Evolutionary conservation across 2,329 filamentous ascomycete species (phyloP).

Genomic region (Tolypocladium ophioglossoides): DNA sequence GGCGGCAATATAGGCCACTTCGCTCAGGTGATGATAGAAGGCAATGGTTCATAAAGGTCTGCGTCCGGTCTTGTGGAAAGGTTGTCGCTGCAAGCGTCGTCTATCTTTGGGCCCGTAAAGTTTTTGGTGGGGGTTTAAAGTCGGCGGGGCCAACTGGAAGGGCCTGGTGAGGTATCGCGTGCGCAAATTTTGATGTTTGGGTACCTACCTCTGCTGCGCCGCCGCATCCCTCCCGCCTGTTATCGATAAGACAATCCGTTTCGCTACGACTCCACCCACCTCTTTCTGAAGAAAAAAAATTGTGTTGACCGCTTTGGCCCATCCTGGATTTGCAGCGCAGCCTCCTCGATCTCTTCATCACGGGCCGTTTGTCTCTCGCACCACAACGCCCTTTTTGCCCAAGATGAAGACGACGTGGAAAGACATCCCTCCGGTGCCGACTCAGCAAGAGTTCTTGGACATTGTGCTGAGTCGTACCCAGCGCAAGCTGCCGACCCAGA

Average conservation of each 20-base stretch:
- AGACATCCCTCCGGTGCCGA: conserved; percentile 80
- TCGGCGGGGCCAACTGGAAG: neutral
- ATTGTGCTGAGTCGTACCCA: conserved; percentile 93
- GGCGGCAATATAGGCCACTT: neutral
- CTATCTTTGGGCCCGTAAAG: neutral
- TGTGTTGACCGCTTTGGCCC: conserved; percentile 18
- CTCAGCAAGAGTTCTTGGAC: conserved; percentile 91
- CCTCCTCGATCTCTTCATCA: conserved; percentile 3
- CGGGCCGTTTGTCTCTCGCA: neutral
- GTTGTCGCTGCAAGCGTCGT: neutral
- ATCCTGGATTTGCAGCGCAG: conserved; percentile 8
- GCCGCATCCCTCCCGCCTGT: neutral
- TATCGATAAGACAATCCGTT: conserved; percentile 15
- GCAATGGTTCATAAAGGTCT: neutral
- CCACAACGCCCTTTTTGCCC: conserved; percentile 13
- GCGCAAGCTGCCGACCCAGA: conserved; percentile 87
- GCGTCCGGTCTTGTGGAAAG: neutral
- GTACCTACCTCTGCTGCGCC: neutral
- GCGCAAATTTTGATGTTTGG: neutral
- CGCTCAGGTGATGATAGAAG: neutral
- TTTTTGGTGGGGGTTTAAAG: conserved; percentile 11
- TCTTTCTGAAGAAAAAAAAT: conserved; percentile 17
- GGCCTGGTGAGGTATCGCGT: neutral
- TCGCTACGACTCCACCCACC: conserved; percentile 12
- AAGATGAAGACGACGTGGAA: conserved; percentile 56